phyloP scores from a whole-genome alignment of 352 stramenopile genomes.

The Phytophthora macrochlamydospora region DNA sequence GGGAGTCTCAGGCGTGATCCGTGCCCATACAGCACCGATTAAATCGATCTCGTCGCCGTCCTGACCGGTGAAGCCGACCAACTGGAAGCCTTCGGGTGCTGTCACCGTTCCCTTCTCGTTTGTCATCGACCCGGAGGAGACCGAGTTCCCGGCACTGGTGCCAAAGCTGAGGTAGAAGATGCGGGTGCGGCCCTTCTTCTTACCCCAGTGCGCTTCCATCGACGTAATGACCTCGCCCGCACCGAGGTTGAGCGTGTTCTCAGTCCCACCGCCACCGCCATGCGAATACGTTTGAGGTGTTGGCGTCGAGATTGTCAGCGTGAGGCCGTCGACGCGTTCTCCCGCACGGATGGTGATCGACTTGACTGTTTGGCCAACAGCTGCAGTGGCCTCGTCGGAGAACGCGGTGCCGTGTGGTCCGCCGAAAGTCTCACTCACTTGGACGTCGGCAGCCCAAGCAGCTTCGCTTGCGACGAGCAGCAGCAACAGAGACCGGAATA shows the following conservation, averaged over 20 bases:
- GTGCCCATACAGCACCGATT: slow-evolving; percentile 16
- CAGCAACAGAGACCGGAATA: neutral
- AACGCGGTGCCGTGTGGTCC: slow-evolving; percentile 16
- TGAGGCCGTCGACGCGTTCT: slow-evolving; percentile 12
- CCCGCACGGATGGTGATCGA: slow-evolving; percentile 15
- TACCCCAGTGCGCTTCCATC: slow-evolving; percentile 21
- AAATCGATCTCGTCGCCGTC: slow-evolving; percentile 22
- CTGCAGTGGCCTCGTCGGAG: slow-evolving; percentile 11
- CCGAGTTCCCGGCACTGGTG: slow-evolving; percentile 17
- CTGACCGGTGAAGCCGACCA: slow-evolving; percentile 23
- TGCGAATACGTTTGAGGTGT: slow-evolving; percentile 13
- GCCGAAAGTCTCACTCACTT: slow-evolving; percentile 17
- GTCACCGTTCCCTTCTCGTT: slow-evolving; percentile 18
- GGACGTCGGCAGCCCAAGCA: neutral
- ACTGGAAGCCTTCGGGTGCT: slow-evolving; percentile 21
- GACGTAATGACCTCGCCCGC: slow-evolving; percentile 12
- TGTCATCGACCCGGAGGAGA: slow-evolving; percentile 15
- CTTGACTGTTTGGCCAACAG: slow-evolving; percentile 9
- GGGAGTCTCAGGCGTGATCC: neutral
- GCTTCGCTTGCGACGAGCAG: neutral
- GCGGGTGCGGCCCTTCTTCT: slow-evolving; percentile 12
- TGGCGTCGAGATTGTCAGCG: slow-evolving; percentile 7
- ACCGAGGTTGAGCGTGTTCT: slow-evolving; percentile 15
- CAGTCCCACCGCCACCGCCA: slow-evolving; percentile 12
- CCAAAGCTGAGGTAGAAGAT: slow-evolving; percentile 24